phyloP scores from a whole-genome alignment of 1,284 basidiomycete genomes.

The Ganoderma lucidum region DNA sequence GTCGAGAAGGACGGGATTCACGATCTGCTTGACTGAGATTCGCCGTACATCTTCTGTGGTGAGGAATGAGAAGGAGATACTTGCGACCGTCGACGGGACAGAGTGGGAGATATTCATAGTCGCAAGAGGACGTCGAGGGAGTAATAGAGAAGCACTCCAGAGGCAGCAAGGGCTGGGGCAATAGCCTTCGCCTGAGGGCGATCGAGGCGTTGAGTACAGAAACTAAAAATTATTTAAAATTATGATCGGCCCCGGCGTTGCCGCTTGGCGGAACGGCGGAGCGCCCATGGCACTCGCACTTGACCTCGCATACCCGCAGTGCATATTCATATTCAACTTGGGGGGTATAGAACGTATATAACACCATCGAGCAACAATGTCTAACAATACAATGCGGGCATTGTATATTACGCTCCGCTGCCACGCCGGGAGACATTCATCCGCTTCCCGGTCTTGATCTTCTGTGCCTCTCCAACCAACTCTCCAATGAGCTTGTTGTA shows the following conservation, averaged over 20 bases:
- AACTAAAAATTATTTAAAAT: slow-evolving; percentile 33
- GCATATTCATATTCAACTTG: not conserved
- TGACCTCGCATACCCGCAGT: not conserved
- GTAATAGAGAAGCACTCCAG: slow-evolving; percentile 7
- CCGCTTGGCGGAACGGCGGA: not conserved
- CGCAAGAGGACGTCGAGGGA: slow-evolving; percentile 3
- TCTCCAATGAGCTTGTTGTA: slow-evolving; percentile 86
- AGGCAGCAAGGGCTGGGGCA: slow-evolving; percentile 5
- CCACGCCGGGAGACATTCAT: slow-evolving; percentile 53
- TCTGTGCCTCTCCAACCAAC: slow-evolving; percentile 84
- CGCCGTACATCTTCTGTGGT: slow-evolving; percentile 90
- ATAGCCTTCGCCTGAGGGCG: slow-evolving; percentile 1
- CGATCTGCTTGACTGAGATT: slow-evolving; percentile 97
- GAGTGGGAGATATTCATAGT: slow-evolving; percentile 94
- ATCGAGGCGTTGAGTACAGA: slow-evolving; percentile 27
- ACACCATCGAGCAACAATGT: slow-evolving; percentile 5
- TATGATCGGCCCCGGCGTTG: slow-evolving; percentile 27
- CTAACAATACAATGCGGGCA: slow-evolving; percentile 21
- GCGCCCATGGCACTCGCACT: slow-evolving; percentile 6
- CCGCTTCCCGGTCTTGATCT: slow-evolving; percentile 69
- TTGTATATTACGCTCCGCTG: slow-evolving; percentile 48
- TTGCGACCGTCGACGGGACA: slow-evolving; percentile 84
- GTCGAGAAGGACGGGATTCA: slow-evolving; percentile 94
- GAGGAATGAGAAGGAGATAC: slow-evolving; percentile 95
- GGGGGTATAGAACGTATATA: not conserved